These are phyloP conservation scores for Penicillium sp. DNA, from an alignment of 2,329 filamentous ascomycete species.

Conservation along the genomic window DNA sequence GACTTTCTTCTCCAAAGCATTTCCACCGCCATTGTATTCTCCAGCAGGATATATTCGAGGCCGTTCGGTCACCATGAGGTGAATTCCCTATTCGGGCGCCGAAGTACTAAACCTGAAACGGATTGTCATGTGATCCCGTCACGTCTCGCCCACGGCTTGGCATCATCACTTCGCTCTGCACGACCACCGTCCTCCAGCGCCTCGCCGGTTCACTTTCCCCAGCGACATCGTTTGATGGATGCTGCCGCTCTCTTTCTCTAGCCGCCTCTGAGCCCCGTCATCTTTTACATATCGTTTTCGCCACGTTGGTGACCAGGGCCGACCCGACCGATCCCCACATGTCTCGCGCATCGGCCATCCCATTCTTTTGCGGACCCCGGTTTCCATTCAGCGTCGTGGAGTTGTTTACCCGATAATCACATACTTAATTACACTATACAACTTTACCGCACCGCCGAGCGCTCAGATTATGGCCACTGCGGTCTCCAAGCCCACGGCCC, in stretches of 20 bases:
- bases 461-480: slow-evolving; percentile 40
- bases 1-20: no score
- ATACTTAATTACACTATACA: slow-evolving; percentile 13
- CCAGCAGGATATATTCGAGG: no score
- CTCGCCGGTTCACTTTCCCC: slow-evolving; percentile 17
- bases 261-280: slow-evolving; percentile 17
- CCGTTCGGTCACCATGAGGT: neutral
- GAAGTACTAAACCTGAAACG: slow-evolving; percentile 1
- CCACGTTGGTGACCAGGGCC: slow-evolving; percentile 27
- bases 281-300: slow-evolving; percentile 21
- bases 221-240: slow-evolving; percentile 26
- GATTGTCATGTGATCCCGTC: slow-evolving; percentile 14
- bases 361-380: slow-evolving; percentile 35
- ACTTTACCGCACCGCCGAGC: slow-evolving; percentile 16
- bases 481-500: slow-evolving; percentile 40
- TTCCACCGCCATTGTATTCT: no score
- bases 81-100: neutral
- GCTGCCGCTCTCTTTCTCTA: slow-evolving; percentile 18
- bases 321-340: slow-evolving; percentile 40
- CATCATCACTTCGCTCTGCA: slow-evolving; percentile 36
- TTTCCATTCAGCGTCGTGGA: slow-evolving; percentile 25
- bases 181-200: slow-evolving; percentile 23
- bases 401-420: slow-evolving; percentile 24
- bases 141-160: slow-evolving; percentile 34
- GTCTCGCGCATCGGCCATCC: slow-evolving; percentile 41